These are phyloP conservation scores for Lupinus albus DNA, from an alignment of 306 rosid species.

Conservation along the genomic window DNA sequence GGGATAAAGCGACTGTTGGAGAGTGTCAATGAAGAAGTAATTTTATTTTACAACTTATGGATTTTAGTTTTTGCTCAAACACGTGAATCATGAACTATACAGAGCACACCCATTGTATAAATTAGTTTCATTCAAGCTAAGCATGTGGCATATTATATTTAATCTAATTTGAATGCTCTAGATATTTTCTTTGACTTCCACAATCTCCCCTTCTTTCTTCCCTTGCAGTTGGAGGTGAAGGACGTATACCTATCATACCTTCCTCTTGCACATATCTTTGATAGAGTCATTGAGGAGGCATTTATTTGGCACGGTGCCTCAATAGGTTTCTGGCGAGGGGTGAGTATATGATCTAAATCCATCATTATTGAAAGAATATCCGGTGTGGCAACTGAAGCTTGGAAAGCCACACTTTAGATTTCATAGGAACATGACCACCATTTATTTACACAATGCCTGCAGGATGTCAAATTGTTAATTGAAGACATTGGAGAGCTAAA, in stretches of 20 bases:
- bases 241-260: conserved; percentile 93
- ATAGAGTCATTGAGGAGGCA: conserved; percentile 91
- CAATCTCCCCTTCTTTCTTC: conserved; percentile 31
- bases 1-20: conserved; percentile 70
- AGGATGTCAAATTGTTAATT: conserved; percentile 87
- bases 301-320: conserved; percentile 88
- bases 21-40: conserved; percentile 67
- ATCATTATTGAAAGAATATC: conserved; percentile 18
- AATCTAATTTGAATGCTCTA: conserved; percentile 18
- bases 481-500: conserved; percentile 92
- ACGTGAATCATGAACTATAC: conserved; percentile 29
- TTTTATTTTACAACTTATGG: conserved; percentile 35
- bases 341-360: conserved; percentile 47
- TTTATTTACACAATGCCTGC: conserved; percentile 37
- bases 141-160: not conserved
- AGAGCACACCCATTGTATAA: conserved; percentile 1
- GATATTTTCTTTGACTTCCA: conserved; percentile 4
- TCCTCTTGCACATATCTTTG: conserved; percentile 93
- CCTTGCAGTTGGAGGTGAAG: conserved; percentile 57
- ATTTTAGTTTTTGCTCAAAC: conserved; percentile 16
- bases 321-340: conserved; percentile 99
- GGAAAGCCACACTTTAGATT: conserved; percentile 1
- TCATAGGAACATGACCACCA: conserved; percentile 24
- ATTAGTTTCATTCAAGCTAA: not conserved
- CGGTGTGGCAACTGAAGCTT: conserved; percentile 31